Evolutionary conservation across 2,329 filamentous ascomycete species (phyloP).

Genomic region (Raffaelea albimanens): DNA sequence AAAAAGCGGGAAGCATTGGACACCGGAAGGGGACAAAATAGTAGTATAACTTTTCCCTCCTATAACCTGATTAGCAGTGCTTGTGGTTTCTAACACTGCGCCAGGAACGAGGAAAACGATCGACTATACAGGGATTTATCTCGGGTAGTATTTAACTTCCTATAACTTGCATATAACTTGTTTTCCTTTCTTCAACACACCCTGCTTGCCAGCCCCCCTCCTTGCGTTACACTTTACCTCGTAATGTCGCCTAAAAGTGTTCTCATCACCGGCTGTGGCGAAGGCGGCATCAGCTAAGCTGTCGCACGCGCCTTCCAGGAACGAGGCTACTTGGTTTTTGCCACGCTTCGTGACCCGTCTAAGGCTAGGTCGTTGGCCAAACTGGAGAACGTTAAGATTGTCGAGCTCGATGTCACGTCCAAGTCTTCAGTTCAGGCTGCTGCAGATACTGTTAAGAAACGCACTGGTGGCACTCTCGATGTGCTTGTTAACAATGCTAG

Average conservation of each 20-base stretch:
- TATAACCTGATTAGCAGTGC: no score
- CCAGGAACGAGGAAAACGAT: no score
- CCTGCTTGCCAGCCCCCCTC: no score
- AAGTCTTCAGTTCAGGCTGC: slow-evolving; percentile 16
- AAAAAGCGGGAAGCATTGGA: no score
- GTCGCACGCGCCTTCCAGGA: slow-evolving; percentile 25
- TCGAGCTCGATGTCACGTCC: slow-evolving; percentile 21
- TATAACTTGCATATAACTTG: no score
- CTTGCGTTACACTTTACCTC: no score
- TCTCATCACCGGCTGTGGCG: slow-evolving; percentile 29
- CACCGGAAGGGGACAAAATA: no score
- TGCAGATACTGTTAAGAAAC: slow-evolving; percentile 8
- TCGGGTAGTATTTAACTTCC: no score
- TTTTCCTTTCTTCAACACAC: no score
- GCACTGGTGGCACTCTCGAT: slow-evolving; percentile 25
- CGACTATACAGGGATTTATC: no score
- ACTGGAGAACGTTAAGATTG: slow-evolving; percentile 16
- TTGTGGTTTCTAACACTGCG: no score
- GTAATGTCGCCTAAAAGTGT: slow-evolving; percentile 14
- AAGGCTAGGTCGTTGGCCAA: slow-evolving; percentile 20
- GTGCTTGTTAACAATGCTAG: slow-evolving; percentile 35
- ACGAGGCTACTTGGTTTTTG: slow-evolving; percentile 26
- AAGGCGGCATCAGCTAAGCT: slow-evolving; percentile 27
- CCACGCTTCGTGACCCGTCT: slow-evolving; percentile 22
- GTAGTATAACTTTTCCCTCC: no score